phyloP scores from a whole-genome alignment of 768 basidiomycete species.

The Phanerodontia chrysosporium region DNA sequence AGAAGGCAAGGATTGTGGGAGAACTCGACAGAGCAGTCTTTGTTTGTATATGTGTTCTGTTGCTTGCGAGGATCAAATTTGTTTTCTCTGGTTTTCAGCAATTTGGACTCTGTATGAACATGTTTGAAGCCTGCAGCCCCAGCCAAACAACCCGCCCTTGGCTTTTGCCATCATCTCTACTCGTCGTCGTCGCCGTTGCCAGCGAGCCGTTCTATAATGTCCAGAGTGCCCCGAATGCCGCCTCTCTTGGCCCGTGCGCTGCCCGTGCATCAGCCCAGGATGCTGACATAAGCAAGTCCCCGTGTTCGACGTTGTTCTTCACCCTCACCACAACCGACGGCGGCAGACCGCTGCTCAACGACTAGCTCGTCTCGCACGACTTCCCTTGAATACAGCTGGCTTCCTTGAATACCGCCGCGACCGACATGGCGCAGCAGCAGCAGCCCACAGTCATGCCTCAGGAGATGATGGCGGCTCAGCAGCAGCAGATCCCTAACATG shows the following conservation, averaged over 20 bases:
- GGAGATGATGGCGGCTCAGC: slow-evolving; percentile 52
- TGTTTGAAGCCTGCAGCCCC: slow-evolving; percentile 43
- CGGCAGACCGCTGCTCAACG: slow-evolving; percentile 22
- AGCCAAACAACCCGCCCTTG: slow-evolving; percentile 39
- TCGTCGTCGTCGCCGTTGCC: slow-evolving; percentile 25
- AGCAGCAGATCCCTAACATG: slow-evolving; percentile 17
- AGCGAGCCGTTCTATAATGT: slow-evolving; percentile 16
- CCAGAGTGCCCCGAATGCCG: background rate
- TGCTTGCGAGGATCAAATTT: slow-evolving; percentile 39
- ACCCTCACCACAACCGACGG: slow-evolving; percentile 17
- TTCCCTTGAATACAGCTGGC: background rate
- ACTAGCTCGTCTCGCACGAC: slow-evolving; percentile 15
- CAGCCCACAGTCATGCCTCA: slow-evolving; percentile 49
- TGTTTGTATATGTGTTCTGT: slow-evolving; percentile 32
- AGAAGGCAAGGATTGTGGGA: background rate
- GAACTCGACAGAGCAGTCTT: background rate
- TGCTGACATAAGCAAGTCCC: slow-evolving; percentile 25
- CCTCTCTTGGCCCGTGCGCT: slow-evolving; percentile 22
- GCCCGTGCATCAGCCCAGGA: slow-evolving; percentile 19
- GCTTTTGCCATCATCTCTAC: slow-evolving; percentile 4
- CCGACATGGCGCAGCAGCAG: slow-evolving; percentile 36
- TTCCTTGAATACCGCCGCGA: background rate
- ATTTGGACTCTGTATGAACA: slow-evolving; percentile 67
- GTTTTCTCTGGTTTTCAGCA: slow-evolving; percentile 73
- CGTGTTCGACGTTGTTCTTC: slow-evolving; percentile 5